Evolutionary conservation across 2,329 filamentous ascomycete genomes (phyloP).

Genomic region (Nemania abortiva): DNA sequence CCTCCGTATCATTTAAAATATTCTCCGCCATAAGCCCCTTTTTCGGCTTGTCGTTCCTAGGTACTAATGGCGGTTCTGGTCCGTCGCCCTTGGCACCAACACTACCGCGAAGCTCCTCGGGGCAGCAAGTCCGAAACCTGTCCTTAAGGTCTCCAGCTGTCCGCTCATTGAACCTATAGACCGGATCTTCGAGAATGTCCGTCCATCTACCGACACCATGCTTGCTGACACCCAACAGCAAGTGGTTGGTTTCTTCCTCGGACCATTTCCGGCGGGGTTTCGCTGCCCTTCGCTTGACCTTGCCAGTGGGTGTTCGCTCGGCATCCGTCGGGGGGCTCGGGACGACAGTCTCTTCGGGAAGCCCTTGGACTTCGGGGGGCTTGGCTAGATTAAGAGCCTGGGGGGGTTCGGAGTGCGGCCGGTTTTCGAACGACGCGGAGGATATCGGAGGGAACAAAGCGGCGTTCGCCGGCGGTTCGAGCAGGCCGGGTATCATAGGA

Average conservation of each 20-base stretch:
- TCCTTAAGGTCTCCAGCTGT: conserved; percentile 74
- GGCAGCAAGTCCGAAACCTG: conserved; percentile 74
- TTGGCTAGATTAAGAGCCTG: conserved; percentile 57
- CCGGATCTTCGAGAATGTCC: conserved; percentile 70
- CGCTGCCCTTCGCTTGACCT: conserved; percentile 65
- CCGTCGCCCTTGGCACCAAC: conserved; percentile 50
- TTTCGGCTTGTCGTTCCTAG: conserved; percentile 54
- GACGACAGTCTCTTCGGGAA: conserved; percentile 45
- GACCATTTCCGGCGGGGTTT: conserved; percentile 74
- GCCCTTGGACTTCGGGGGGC: conserved; percentile 46
- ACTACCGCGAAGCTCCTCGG: conserved; percentile 67
- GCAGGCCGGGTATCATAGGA: conserved; percentile 74
- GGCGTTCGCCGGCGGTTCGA: conserved; percentile 71
- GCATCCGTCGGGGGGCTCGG: conserved; percentile 48
- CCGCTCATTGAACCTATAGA: conserved; percentile 71
- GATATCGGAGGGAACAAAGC: conserved; percentile 74
- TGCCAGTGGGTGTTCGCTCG: conserved; percentile 53
- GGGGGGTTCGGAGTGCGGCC: conserved; percentile 56
- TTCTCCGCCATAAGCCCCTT: conserved; percentile 67
- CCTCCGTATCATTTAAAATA: conserved; percentile 64
- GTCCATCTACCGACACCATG: conserved; percentile 76
- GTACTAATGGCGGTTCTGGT: conserved; percentile 42
- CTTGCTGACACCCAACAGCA: conserved; percentile 70
- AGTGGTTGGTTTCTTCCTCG: conserved; percentile 72
- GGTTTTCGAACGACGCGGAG: conserved; percentile 66